Conservation (phyloP, 352 stramenopile species). For the Thalassiosira pacifica region DNA sequence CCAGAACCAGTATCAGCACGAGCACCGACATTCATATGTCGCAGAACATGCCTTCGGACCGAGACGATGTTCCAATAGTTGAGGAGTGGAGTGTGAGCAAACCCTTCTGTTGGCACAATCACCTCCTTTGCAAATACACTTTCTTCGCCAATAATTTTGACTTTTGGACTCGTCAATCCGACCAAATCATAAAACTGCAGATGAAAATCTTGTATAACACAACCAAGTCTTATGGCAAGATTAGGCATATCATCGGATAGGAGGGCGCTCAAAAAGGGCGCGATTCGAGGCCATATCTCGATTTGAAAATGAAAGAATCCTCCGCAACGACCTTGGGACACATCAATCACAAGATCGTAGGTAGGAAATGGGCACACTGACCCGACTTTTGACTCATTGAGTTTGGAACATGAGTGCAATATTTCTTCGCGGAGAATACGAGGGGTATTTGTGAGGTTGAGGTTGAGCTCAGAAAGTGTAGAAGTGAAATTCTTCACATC, state of each 20-base stretch:
- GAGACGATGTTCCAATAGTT: slow-evolving; percentile 27
- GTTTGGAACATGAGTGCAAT: too few relatives aligned
- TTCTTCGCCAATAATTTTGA: not conserved
- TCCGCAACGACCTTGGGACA: slow-evolving; percentile 6
- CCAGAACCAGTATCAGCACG: too few relatives aligned
- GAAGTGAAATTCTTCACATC: too few relatives aligned
- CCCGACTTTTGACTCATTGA: too few relatives aligned
- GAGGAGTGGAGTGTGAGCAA: slow-evolving; percentile 15
- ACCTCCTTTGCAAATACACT: slow-evolving; percentile 19
- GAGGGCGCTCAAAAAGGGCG: slow-evolving; percentile 20
- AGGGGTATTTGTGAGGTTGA: too few relatives aligned
- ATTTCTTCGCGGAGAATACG: too few relatives aligned
- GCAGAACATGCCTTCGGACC: not conserved
- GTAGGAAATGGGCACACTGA: not conserved
- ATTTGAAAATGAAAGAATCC: slow-evolving; percentile 25
- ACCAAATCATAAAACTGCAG: slow-evolving; percentile 6
- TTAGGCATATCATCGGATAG: slow-evolving; percentile 9
- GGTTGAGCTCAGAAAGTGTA: too few relatives aligned
- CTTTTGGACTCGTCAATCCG: not conserved
- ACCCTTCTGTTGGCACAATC: slow-evolving; percentile 17
- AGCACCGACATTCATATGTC: too few relatives aligned
- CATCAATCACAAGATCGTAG: slow-evolving; percentile 3
- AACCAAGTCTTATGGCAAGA: slow-evolving; percentile 14
- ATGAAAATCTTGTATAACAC: not conserved
- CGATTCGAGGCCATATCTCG: slow-evolving; percentile 29